phyloP scores from a whole-genome alignment of 257 asterid genomes.

The Rauvolfia tetraphylla region DNA sequence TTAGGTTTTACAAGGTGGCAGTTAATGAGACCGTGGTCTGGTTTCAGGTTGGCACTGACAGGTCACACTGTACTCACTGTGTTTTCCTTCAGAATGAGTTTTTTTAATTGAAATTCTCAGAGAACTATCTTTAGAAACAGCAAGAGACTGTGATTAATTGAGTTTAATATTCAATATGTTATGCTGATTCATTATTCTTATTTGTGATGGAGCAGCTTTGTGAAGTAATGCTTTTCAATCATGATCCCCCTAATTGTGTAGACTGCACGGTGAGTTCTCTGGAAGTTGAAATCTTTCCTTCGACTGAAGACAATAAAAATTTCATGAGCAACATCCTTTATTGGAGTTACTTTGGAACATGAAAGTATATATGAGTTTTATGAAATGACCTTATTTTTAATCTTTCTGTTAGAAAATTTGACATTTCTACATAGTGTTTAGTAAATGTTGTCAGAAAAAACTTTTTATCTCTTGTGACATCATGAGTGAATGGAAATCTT shows the following conservation, averaged over 20 bases:
- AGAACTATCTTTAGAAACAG: neutral
- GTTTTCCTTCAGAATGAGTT: constrained; percentile 1
- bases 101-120: neutral
- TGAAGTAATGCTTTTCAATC: constrained; percentile 86
- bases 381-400: neutral
- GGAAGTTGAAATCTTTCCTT: neutral
- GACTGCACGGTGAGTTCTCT: constrained; percentile 66
- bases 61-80: constrained; percentile 48
- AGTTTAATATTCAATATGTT: neutral
- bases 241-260: constrained; percentile 76
- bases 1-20: constrained; percentile 87
- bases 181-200: constrained; percentile 14
- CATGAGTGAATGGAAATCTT: neutral
- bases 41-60: constrained; percentile 97
- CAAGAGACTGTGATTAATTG: neutral
- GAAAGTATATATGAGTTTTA: neutral
- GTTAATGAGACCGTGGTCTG: constrained; percentile 80
- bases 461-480: neutral
- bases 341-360: neutral
- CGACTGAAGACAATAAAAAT: neutral
- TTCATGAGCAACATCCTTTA: neutral
- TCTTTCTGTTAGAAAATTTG: neutral
- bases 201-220: constrained; percentile 78
- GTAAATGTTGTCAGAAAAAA: neutral
- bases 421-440: neutral